Evolutionary conservation across 768 basidiomycete genomes (phyloP).

Genomic region (Lactarius trivialis): DNA sequence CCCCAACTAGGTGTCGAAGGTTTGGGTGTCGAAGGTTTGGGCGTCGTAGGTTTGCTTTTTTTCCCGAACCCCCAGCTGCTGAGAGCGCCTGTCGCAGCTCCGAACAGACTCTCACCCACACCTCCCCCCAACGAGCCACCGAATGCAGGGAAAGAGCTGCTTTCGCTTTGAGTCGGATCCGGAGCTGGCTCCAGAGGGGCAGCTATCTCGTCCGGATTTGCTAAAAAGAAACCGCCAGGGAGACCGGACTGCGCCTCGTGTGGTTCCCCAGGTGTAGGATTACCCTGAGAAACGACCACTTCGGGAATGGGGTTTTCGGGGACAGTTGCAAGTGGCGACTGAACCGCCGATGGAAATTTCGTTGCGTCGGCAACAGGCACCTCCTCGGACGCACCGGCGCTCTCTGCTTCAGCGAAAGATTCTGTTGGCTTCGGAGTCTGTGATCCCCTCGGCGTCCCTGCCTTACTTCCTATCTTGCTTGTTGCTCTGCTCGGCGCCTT

Average conservation of each 20-base stretch:
- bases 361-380: background rate
- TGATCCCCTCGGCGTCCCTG: constrained; percentile 11
- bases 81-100: background rate
- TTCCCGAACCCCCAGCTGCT: constrained; percentile 10
- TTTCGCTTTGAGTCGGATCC: background rate
- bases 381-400: background rate
- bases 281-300: background rate
- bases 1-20: background rate
- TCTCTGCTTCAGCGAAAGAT: background rate
- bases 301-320: constrained; percentile 1
- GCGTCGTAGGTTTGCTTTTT: constrained; percentile 5
- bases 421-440: constrained; percentile 15
- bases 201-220: background rate
- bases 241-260: background rate
- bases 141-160: background rate
- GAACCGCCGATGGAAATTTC: background rate
- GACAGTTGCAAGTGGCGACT: constrained; percentile 10
- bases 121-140: background rate
- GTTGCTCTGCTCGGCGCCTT: constrained; percentile 15
- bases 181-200: background rate
- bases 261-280: background rate
- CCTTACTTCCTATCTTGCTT: constrained; percentile 20
- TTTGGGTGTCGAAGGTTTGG: background rate
- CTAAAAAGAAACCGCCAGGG: background rate
- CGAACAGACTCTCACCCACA: background rate